Evolutionary conservation across 805 yeast genomes (phyloP).

Genomic region (Candida golubevii): DNA sequence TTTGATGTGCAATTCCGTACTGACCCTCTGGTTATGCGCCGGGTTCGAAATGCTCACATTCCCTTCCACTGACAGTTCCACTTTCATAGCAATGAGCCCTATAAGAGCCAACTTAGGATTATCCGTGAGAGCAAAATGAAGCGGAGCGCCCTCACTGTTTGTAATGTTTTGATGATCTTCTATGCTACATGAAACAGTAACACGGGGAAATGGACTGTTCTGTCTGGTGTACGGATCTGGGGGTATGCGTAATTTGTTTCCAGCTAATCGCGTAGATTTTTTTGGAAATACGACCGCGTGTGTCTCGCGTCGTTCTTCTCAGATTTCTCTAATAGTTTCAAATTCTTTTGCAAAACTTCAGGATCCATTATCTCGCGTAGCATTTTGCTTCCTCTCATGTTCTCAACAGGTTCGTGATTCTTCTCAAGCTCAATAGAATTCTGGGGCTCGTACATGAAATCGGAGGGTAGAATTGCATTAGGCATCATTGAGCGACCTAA

Average conservation of each 20-base stretch:
- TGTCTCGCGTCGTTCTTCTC: constrained; percentile 24
- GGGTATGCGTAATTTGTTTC: too few relatives aligned
- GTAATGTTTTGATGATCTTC: too few relatives aligned
- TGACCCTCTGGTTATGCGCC: too few relatives aligned
- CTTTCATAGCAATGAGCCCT: too few relatives aligned
- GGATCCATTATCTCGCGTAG: constrained; percentile 24
- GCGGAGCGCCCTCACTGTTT: too few relatives aligned
- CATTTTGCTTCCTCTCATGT: constrained; percentile 25
- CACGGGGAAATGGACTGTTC: too few relatives aligned
- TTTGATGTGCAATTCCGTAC: not conserved
- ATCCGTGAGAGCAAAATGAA: too few relatives aligned
- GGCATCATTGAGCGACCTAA: constrained; percentile 64
- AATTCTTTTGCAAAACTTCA: not conserved
- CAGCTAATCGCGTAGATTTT: constrained; percentile 3
- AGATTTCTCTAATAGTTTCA: not conserved
- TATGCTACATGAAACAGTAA: too few relatives aligned
- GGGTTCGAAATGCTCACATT: too few relatives aligned
- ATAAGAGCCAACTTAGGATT: too few relatives aligned
- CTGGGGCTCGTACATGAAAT: constrained; percentile 25
- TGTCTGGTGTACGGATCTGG: too few relatives aligned
- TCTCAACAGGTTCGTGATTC: constrained; percentile 3
- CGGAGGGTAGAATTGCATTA: constrained; percentile 37
- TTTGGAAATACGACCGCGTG: constrained; percentile 37
- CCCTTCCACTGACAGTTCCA: too few relatives aligned
- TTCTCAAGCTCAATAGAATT: not conserved